Conservation (phyloP, 352 stramenopile species). For the Chrysophaeum taylorii region DNA sequence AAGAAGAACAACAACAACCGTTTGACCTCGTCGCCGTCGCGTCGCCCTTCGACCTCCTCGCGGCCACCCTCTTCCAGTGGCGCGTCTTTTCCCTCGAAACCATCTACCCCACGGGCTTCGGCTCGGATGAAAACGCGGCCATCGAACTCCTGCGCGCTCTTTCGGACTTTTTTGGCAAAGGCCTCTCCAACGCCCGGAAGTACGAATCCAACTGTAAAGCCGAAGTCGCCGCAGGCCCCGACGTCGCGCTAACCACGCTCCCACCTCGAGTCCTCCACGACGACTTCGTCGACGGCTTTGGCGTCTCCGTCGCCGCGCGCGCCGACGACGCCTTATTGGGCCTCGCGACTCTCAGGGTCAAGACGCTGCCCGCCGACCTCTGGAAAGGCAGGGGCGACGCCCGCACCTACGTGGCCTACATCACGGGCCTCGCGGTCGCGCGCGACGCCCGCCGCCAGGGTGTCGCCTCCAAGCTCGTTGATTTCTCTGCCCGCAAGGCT, state of each 20-base stretch:
- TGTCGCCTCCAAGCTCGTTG: neutral
- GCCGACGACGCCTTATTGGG: neutral
- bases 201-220: neutral
- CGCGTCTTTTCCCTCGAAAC: conserved; percentile 2
- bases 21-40: neutral
- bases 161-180: neutral
- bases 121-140: neutral
- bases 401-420: neutral
- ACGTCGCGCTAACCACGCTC: too few species aligned
- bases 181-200: neutral
- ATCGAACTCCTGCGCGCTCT: conserved; percentile 7
- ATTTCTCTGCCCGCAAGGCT: neutral
- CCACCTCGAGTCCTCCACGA: too few species aligned
- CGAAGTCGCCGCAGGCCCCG: neutral
- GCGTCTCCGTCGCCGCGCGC: neutral
- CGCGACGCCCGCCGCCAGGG: neutral
- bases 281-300: neutral
- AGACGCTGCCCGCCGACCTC: neutral
- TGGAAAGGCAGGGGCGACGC: neutral
- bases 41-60: neutral
- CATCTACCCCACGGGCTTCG: neutral
- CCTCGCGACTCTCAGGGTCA: neutral
- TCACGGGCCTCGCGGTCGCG: conserved; percentile 12
- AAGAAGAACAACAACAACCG: too few species aligned
- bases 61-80: conserved; percentile 13